Base-by-base conservation (phyloP, 2,329 filamentous ascomycete genomes). In the Calonectria honghensis region DNA sequence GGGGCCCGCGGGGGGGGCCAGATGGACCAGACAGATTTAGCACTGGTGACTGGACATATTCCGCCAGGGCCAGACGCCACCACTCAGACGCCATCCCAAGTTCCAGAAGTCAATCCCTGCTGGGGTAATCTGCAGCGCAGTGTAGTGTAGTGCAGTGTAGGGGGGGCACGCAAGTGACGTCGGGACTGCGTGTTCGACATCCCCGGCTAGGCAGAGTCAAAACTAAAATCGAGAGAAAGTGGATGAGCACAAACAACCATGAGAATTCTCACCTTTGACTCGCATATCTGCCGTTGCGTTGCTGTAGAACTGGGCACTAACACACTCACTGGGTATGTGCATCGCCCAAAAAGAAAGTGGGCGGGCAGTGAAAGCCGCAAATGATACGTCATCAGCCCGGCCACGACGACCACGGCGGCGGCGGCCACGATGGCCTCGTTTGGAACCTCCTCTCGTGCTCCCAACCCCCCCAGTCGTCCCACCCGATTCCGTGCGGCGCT, bases 381-480 rank as follows among this genome's bases (percentile, higher is more conserved):
- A 41, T 61, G 70, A 73, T 73, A 65, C 65, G 71, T 69, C 65
- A 69, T 39, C 64, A 64, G 45, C 35, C n/a, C 27, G 54, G 70
- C 70, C 65, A 73, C 64, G 70, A 72, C 50, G 37, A 11, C 48
- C 9, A 20, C 51, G 31, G 39, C 41, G 37, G 18, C 48, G 14
- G 27, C 51, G 27, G 39, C 41, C 61, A 64, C 61, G 39, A 64
- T 64, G 61, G 37, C 61, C 61, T 64, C 61, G 61, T 48, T 48
- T 31, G 14, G 61, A 37, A 29, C 27, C 57, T 63, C 57, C 13
- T 57, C 52, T 24, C 24, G 24, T 24, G 24, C 24, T 32, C 37
- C 57, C 57, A 16, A 16, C 45, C 45, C 45, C 54, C 32, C 35
- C 57, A 24, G 54, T 39, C 57, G 32, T 61, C 57, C 35, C 57